A percentile compares a stretch with the other conserved stretches of the same genome.
These are phyloP conservation scores for Pythium utonaiense DNA, from an alignment of 352 stramenopile genomes.

Conservation along the genomic window DNA sequence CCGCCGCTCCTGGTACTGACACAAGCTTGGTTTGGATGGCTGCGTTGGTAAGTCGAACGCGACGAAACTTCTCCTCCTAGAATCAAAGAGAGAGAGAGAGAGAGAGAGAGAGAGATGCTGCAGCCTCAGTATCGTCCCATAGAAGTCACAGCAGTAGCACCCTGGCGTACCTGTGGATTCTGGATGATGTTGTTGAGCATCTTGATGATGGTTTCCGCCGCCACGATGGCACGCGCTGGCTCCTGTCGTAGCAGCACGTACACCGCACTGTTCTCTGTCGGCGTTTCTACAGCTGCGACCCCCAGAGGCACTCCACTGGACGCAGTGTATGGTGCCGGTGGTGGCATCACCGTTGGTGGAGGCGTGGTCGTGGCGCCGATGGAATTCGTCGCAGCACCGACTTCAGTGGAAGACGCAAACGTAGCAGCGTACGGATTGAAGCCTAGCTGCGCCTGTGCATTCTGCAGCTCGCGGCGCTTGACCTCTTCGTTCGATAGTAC, in stretches of 20 bases:
- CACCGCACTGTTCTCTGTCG: slow-evolving; percentile 35
- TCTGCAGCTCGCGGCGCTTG: slow-evolving; percentile 56
- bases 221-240: slow-evolving; percentile 39
- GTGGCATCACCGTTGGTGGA: slow-evolving; percentile 6
- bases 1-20: slow-evolving; percentile 43
- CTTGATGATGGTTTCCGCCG: slow-evolving; percentile 63
- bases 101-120: too few species aligned
- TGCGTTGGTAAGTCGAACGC: slow-evolving; percentile 55
- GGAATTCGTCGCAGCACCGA: slow-evolving; percentile 47
- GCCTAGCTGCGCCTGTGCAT: slow-evolving; percentile 49
- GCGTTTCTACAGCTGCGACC: background rate
- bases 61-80: slow-evolving; percentile 76
- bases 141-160: too few species aligned
- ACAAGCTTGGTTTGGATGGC: slow-evolving; percentile 67
- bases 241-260: slow-evolving; percentile 67
- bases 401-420: slow-evolving; percentile 62
- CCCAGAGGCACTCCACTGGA: background rate
- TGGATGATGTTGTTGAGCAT: slow-evolving; percentile 65
- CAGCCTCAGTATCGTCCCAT: too few species aligned
- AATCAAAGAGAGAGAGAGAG: too few species aligned
- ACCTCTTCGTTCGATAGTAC: slow-evolving; percentile 62
- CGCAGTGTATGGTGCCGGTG: slow-evolving; percentile 17
- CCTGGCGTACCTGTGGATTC: slow-evolving; percentile 51
- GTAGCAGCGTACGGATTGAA: slow-evolving; percentile 73
- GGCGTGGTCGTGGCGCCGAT: slow-evolving; percentile 27